Evolutionary conservation across 2,329 filamentous ascomycete species (phyloP).

Genomic region (Exophiala lecanii-corni): DNA sequence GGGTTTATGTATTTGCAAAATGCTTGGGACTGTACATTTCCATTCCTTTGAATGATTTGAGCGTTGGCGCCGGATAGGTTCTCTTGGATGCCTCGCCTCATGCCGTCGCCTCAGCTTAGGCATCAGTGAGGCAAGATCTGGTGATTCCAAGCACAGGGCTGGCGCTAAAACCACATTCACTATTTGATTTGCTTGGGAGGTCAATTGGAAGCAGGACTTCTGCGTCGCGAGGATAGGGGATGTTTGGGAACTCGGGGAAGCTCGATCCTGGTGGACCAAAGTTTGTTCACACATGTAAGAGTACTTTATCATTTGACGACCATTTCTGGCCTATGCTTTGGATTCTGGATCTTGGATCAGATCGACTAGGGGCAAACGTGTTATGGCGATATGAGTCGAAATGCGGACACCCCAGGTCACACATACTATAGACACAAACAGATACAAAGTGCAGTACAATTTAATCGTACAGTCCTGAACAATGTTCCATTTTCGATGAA

Average conservation of each 20-base stretch:
- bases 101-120: background rate
- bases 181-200: background rate
- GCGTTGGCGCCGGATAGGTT: slow-evolving; percentile 2
- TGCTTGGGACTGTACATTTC: slow-evolving; percentile 3
- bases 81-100: background rate
- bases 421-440: background rate
- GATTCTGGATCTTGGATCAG: no score
- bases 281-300: no score
- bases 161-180: slow-evolving; percentile 3
- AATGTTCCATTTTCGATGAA: no score
- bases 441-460: background rate
- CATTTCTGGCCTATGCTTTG: no score
- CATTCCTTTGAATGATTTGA: slow-evolving; percentile 3
- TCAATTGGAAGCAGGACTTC: background rate
- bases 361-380: no score
- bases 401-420: no score
- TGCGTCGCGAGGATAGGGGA: background rate
- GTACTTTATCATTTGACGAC: background rate
- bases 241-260: no score
- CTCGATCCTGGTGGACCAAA: no score
- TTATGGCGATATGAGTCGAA: no score
- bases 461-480: background rate
- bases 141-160: background rate
- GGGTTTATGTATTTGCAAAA: background rate
- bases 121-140: background rate